Conservation (phyloP, 176 grass and related monocot species). For the Panicum miliaceum region DNA sequence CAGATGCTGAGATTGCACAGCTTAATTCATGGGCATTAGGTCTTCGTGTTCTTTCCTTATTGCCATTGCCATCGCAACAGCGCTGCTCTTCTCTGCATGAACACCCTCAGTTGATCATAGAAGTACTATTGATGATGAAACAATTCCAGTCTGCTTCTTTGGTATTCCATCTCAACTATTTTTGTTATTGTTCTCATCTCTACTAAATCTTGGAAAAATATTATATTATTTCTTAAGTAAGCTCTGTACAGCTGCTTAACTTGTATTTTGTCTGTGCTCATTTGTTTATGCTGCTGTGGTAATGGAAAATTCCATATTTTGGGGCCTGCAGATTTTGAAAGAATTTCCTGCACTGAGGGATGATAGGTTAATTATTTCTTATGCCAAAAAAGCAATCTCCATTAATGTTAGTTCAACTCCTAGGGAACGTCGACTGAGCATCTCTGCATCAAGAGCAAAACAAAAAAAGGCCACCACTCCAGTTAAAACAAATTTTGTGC, state of each 20-base stretch:
- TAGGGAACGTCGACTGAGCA: conserved; percentile 66
- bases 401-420: conserved; percentile 68
- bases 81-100: conserved; percentile 93
- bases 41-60: conserved; percentile 86
- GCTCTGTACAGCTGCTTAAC: conserved; percentile 1
- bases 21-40: conserved; percentile 98
- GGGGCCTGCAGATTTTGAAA: conserved; percentile 75
- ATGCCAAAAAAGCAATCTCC: conserved; percentile 82
- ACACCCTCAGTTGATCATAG: conserved; percentile 94
- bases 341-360: conserved; percentile 93
- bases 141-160: conserved; percentile 92
- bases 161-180: conserved; percentile 56
- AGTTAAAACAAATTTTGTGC: conserved; percentile 80
- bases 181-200: conserved; percentile 34
- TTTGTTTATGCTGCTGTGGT: conserved; percentile 33
- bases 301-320: conserved; percentile 45
- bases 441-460: conserved; percentile 68
- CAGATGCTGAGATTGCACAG: conserved; percentile 62
- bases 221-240: neutral
- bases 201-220: conserved; percentile 18
- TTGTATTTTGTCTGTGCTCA: conserved; percentile 9
- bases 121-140: conserved; percentile 99
- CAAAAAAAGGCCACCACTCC: conserved; percentile 69
- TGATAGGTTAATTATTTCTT: conserved; percentile 80
- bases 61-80: conserved; percentile 92